A percentile compares a stretch with the other conserved stretches of the same genome.
Conservation (phyloP, 2,329 filamentous ascomycete genomes). For the Fusarium circinatum region DNA sequence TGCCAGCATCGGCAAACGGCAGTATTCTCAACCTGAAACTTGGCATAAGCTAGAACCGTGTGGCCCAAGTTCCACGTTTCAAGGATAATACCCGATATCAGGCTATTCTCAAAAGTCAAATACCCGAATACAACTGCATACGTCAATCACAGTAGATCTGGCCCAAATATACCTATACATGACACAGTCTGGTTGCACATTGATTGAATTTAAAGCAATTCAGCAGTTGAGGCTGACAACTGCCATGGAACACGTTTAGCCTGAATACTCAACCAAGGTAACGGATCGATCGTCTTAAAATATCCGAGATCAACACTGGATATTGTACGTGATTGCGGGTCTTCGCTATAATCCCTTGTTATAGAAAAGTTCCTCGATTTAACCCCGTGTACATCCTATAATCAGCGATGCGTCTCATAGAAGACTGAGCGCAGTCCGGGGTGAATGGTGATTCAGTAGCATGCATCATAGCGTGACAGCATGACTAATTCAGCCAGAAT, state of each 20-base stretch:
- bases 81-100: neutral
- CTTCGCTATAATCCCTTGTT: neutral
- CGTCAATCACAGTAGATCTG: neutral
- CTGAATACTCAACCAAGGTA: neutral
- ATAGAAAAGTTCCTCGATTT: neutral
- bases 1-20: neutral
- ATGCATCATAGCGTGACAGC: neutral
- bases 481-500: neutral
- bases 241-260: neutral
- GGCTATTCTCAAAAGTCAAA: conserved; percentile 8
- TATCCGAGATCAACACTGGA: neutral
- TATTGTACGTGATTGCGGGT: neutral
- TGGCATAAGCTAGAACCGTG: neutral
- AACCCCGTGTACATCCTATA: neutral
- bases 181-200: neutral
- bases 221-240: neutral
- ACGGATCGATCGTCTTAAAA: neutral
- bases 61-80: conserved; percentile 9
- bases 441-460: neutral
- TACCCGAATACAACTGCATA: neutral
- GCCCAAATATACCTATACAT: neutral
- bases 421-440: neutral
- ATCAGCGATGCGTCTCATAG: neutral
- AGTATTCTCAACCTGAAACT: conserved; percentile 5
- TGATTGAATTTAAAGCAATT: neutral